phyloP scores from a whole-genome alignment of 2,329 filamentous ascomycete species.

The Aspergillus thermomutatus region DNA sequence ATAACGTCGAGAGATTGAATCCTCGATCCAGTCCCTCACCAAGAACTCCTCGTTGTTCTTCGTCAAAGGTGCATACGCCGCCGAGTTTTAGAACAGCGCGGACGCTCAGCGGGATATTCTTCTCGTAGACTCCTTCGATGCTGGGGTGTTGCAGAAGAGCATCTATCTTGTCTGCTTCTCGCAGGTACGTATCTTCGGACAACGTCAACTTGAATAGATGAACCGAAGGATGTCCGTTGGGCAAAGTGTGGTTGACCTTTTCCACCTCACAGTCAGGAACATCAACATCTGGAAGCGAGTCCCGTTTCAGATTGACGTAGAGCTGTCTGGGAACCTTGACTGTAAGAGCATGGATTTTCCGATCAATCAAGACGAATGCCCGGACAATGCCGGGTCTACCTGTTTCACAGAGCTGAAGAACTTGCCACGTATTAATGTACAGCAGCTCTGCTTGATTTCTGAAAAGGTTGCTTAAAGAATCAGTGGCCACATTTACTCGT shows the following conservation, averaged over 20 bases:
- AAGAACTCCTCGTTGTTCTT: slow-evolving; percentile 82
- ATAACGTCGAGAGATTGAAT: slow-evolving; percentile 78
- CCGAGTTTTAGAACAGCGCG: slow-evolving; percentile 86
- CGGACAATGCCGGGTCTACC: slow-evolving; percentile 81
- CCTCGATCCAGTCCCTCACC: slow-evolving; percentile 91
- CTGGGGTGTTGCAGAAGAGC: slow-evolving; percentile 86
- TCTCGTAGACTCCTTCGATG: slow-evolving; percentile 96
- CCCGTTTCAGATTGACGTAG: slow-evolving; percentile 85
- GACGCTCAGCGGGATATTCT: slow-evolving; percentile 80
- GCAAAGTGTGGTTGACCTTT: slow-evolving; percentile 88
- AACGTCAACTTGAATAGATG: slow-evolving; percentile 94
- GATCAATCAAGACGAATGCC: slow-evolving; percentile 89
- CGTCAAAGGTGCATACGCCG: slow-evolving; percentile 89
- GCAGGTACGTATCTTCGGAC: slow-evolving; percentile 80
- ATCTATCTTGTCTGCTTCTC: slow-evolving; percentile 77
- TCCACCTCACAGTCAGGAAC: slow-evolving; percentile 83
- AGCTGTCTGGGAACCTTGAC: slow-evolving; percentile 85
- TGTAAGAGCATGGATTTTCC: slow-evolving; percentile 83
- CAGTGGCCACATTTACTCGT: slow-evolving; percentile 59
- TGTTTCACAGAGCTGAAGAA: slow-evolving; percentile 80
- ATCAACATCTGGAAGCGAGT: slow-evolving; percentile 83
- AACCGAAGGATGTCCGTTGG: slow-evolving; percentile 89
- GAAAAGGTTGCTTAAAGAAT: slow-evolving; percentile 70
- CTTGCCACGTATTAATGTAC: slow-evolving; percentile 92
- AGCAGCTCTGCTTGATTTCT: slow-evolving; percentile 86